Conservation (phyloP, 768 basidiomycete genomes). For the Cubamyces sp. region DNA sequence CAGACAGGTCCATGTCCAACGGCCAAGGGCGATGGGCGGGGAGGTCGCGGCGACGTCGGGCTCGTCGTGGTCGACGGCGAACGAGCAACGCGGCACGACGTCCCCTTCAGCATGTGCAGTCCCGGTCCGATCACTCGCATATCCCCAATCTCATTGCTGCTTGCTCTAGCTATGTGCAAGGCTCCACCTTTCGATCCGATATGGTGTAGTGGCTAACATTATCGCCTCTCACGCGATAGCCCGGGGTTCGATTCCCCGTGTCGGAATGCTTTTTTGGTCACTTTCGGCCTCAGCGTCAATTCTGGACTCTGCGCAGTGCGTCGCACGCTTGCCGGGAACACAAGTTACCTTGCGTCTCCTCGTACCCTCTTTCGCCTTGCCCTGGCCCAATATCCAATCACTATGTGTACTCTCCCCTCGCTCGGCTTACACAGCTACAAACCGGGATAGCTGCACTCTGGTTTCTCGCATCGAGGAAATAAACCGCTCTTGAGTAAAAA, state of each 20-base stretch:
- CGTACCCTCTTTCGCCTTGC: too few relatives aligned
- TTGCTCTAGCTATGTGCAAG: neutral
- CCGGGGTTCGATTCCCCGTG: constrained; percentile 29
- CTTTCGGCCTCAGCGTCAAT: too few relatives aligned
- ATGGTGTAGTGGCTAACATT: constrained; percentile 29
- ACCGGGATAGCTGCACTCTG: too few relatives aligned
- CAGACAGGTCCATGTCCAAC: constrained; percentile 14
- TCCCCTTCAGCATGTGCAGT: neutral
- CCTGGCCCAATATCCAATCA: too few relatives aligned
- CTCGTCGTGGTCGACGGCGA: constrained; percentile 20
- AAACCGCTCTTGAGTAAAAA: too few relatives aligned
- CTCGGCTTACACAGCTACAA: too few relatives aligned
- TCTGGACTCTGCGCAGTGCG: too few relatives aligned
- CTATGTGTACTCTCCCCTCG: too few relatives aligned
- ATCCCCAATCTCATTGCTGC: too few relatives aligned
- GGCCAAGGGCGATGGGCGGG: constrained; percentile 1
- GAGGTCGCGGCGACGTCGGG: constrained; percentile 1
- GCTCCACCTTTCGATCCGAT: constrained; percentile 6
- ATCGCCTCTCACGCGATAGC: constrained; percentile 30
- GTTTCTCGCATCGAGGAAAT: too few relatives aligned
- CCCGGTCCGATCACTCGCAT: constrained; percentile 10
- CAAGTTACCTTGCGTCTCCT: too few relatives aligned
- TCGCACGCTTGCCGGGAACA: too few relatives aligned
- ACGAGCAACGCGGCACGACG: neutral
- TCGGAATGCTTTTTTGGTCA: constrained; percentile 23